Conservation (phyloP, 305 asterid genomes). For the Fraxinus angustifolia region DNA sequence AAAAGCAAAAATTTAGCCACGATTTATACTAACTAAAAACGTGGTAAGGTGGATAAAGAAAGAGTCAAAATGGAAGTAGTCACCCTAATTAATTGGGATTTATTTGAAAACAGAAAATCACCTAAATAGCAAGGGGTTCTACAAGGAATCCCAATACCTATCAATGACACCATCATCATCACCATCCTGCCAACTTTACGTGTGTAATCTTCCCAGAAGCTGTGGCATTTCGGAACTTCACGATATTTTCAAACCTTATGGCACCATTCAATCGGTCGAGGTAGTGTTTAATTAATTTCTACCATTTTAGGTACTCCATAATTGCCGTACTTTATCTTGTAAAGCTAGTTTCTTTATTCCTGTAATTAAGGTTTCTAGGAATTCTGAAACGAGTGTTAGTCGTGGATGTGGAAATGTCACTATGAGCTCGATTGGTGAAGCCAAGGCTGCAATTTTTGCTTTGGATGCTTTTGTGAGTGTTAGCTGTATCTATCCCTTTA, state of each 20-base stretch:
- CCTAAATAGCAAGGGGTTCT: too few species aligned
- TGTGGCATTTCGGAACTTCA: slow-evolving; percentile 5
- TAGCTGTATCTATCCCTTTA: not conserved
- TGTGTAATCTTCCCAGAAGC: slow-evolving; percentile 20
- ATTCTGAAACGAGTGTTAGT: slow-evolving; percentile 12
- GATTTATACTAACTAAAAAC: too few species aligned
- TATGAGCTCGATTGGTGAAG: slow-evolving; percentile 14
- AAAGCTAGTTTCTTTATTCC: not conserved
- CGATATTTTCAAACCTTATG: slow-evolving; percentile 4
- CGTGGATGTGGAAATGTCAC: slow-evolving; percentile 13
- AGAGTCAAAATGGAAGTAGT: too few species aligned
- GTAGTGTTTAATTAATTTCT: not conserved
- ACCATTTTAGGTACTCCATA: not conserved
- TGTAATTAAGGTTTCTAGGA: slow-evolving; percentile 8
- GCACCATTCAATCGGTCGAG: slow-evolving; percentile 14
- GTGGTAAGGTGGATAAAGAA: too few species aligned
- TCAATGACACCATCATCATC: not conserved
- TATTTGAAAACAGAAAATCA: too few species aligned
- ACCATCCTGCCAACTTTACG: not conserved
- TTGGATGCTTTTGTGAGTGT: slow-evolving; percentile 15
- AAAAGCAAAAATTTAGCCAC: too few species aligned
- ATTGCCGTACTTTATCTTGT: not conserved
- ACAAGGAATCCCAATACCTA: too few species aligned
- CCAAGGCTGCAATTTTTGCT: slow-evolving; percentile 17
- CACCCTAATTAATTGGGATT: too few species aligned